Evolutionary conservation across 352 stramenopile genomes (phyloP).

Genomic region (Nothophytophthora sp.): DNA sequence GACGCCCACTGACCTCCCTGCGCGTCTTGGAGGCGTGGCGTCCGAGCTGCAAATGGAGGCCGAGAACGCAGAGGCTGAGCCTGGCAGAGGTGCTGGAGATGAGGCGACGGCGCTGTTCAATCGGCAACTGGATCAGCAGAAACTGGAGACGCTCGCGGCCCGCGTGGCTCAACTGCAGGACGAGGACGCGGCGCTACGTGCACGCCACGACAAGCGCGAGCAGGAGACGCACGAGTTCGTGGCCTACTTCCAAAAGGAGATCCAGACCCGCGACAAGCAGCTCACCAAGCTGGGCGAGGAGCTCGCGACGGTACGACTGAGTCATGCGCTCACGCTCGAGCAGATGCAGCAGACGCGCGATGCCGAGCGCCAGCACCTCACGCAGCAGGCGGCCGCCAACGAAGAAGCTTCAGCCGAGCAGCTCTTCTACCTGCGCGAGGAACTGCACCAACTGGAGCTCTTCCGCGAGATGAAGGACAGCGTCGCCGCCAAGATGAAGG

Average conservation of each 20-base stretch:
- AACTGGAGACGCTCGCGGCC: slow-evolving; percentile 60
- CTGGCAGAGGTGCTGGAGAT: slow-evolving; percentile 7
- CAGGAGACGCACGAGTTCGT: slow-evolving; percentile 96
- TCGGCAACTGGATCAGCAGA: slow-evolving; percentile 61
- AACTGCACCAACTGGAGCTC: slow-evolving; percentile 65
- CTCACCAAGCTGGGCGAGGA: slow-evolving; percentile 85
- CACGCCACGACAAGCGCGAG: slow-evolving; percentile 84
- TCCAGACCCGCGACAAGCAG: slow-evolving; percentile 83
- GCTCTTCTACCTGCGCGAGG: slow-evolving; percentile 61
- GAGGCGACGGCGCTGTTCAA: slow-evolving; percentile 64
- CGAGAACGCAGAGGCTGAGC: slow-evolving; percentile 5
- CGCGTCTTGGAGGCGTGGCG: no score
- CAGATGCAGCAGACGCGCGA: slow-evolving; percentile 48
- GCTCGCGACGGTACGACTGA: slow-evolving; percentile 58
- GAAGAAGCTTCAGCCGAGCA: slow-evolving; percentile 61
- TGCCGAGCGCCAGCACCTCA: slow-evolving; percentile 42
- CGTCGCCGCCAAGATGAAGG: slow-evolving; percentile 53
- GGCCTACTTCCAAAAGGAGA: slow-evolving; percentile 93
- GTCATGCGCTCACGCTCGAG: slow-evolving; percentile 63
- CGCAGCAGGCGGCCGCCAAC: slow-evolving; percentile 42
- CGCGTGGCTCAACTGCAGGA: slow-evolving; percentile 63
- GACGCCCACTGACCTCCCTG: no score
- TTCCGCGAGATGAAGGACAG: slow-evolving; percentile 75
- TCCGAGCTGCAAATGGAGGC: no score
- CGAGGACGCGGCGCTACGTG: slow-evolving; percentile 81